These are phyloP conservation scores for Solanum verrucosum DNA, from an alignment of 257 asterid genomes.

Conservation along the genomic window DNA sequence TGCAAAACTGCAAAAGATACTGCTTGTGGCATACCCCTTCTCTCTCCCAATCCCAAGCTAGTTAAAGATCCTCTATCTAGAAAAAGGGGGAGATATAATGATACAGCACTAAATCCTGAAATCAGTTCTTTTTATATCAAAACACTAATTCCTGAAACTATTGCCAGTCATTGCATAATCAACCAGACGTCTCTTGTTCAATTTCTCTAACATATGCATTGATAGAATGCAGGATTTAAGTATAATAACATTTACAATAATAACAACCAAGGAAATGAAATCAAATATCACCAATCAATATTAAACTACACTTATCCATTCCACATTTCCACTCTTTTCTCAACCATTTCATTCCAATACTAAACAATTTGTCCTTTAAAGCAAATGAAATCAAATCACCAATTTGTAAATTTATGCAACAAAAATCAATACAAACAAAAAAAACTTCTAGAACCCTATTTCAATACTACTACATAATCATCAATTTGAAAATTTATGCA, in stretches of 20 bases:
- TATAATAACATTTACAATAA: background rate
- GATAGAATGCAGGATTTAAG: background rate
- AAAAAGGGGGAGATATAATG: background rate
- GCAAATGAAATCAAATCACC: background rate
- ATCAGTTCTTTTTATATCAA: background rate
- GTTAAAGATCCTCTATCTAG: background rate
- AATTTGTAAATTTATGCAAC: background rate
- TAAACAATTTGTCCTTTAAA: background rate
- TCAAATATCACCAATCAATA: background rate
- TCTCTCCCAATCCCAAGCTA: background rate
- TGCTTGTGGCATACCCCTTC: background rate
- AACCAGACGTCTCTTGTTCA: background rate
- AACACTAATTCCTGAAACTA: background rate
- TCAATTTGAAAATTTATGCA: background rate
- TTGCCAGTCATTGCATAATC: background rate
- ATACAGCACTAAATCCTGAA: background rate
- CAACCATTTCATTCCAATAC: background rate
- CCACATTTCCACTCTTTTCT: background rate
- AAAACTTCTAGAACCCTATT: conserved; percentile 36
- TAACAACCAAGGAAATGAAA: background rate
- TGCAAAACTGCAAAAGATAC: background rate
- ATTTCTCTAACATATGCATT: background rate
- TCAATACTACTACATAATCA: background rate
- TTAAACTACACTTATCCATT: background rate
- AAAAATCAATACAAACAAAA: background rate